A percentile compares a stretch with the other conserved stretches of the same genome.
phyloP scores from a whole-genome alignment of 345 rosid genomes.

The Hibiscus syriacus region DNA sequence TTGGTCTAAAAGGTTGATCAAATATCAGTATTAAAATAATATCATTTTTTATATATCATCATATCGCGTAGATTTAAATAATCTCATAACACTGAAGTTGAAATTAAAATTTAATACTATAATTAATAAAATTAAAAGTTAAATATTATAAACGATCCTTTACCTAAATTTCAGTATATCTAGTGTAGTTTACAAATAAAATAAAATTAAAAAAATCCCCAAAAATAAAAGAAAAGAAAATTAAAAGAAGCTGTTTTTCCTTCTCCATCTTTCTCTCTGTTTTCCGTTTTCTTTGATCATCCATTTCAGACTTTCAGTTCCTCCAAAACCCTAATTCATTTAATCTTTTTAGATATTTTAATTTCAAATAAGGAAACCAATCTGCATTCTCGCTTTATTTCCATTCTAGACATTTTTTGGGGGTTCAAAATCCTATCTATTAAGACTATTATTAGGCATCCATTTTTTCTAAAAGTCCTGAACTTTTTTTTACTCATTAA shows the following conservation, averaged over 20 bases:
- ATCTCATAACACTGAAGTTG: too few species aligned
- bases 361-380: neutral
- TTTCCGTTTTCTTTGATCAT: conserved; percentile 5
- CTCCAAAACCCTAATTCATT: conserved; percentile 6
- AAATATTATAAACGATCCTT: too few species aligned
- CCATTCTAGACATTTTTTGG: conserved; percentile 5
- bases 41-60: too few species aligned
- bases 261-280: too few species aligned
- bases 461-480: neutral
- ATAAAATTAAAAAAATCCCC: neutral
- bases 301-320: neutral
- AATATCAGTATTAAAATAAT: too few species aligned
- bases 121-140: too few species aligned
- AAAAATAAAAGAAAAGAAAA: neutral
- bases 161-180: too few species aligned
- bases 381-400: neutral
- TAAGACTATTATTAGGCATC: neutral
- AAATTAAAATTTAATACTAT: too few species aligned
- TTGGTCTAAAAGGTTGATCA: too few species aligned
- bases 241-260: neutral
- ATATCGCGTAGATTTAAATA: too few species aligned
- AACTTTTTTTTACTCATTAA: neutral
- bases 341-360: neutral
- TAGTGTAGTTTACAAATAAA: too few species aligned
- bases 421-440: conserved; percentile 13